A percentile compares a stretch with the other conserved stretches of the same genome.
phyloP scores from a whole-genome alignment of 2,329 filamentous ascomycete genomes.

The Thelonectria rubi region DNA sequence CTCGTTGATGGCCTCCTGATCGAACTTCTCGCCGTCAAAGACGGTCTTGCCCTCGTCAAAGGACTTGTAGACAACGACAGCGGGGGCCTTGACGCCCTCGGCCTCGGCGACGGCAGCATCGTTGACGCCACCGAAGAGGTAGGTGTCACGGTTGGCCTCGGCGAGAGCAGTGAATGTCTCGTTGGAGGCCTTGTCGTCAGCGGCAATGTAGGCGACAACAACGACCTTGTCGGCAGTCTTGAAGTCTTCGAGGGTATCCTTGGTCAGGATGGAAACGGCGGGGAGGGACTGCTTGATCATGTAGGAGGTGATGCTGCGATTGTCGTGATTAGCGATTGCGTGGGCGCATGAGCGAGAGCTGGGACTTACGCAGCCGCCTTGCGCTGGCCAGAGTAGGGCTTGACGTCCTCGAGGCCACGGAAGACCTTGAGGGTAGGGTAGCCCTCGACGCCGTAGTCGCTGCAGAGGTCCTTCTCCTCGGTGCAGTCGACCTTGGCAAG shows the following conservation, averaged over 20 bases:
- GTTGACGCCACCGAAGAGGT: conserved; percentile 88
- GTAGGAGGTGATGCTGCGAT: conserved; percentile 73
- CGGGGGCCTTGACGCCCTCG: conserved; percentile 87
- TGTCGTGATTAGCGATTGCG: conserved; percentile 32
- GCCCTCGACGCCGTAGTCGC: conserved; percentile 89
- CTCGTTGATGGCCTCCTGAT: conserved; percentile 78
- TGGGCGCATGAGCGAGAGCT: background rate
- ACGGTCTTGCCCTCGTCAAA: conserved; percentile 96
- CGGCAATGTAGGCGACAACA: conserved; percentile 85
- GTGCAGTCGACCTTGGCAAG: conserved; percentile 95
- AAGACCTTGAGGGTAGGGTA: conserved; percentile 99
- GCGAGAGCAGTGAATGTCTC: conserved; percentile 81
- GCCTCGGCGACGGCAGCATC: conserved; percentile 87
- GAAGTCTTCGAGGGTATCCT: conserved; percentile 91
- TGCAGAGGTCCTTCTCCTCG: conserved; percentile 90
- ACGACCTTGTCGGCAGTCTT: conserved; percentile 98
- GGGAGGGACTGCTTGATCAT: conserved; percentile 99
- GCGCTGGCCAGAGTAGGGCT: conserved; percentile 86
- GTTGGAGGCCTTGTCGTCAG: conserved; percentile 84
- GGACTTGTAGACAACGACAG: conserved; percentile 93
- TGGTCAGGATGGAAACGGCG: conserved; percentile 83
- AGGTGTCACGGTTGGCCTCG: conserved; percentile 84
- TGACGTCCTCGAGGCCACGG: conserved; percentile 84
- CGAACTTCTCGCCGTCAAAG: conserved; percentile 78
- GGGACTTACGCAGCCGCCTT: conserved; percentile 77